Evolutionary conservation across 2,329 filamentous ascomycete species (phyloP), one percentile per base, ranked within the genome.

Genomic region (Tolypocladium inflatum): DNA sequence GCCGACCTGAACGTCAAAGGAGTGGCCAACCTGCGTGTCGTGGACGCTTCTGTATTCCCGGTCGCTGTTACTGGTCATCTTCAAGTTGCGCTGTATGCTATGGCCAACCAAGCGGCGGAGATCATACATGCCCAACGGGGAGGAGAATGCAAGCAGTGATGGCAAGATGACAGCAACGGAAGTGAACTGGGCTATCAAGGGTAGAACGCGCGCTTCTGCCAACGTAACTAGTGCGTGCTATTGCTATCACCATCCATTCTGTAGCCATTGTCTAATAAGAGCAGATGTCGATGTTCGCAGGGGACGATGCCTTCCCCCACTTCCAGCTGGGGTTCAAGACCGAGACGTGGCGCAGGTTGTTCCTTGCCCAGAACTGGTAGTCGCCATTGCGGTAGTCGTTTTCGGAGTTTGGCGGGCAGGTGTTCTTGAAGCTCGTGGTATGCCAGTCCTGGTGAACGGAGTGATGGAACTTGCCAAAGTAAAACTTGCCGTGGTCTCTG

Each of bases 91-190:
- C 77, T 77, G 0, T 83, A 82, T 62, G 81, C 84, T 65, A 70
- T 83, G 33, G 77, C 76, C 6, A 82, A 85, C 69, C 84, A 85
- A 69, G 82, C 82, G 17, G 39, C 30, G 2, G 30, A 33, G 17
- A 19, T 41, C 39, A 41, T 41, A 4, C 17, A 19, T n/a, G 15
- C 39, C 17, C 17, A 41, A 41, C 17, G 19, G 7, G 2, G 17
- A n/a, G 1, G 15, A 6, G 7, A 41, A 17, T 41, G 17, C 39
- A 41, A 41, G 39, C 39, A n/a, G 6, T 17, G 6, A n/a, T 41
- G 39, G 17, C 39, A n/a, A 17, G 7, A 41, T 41, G 6, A n/a
- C 6, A 7, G 39, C 17, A 41, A 39, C 30, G 8, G 30, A 9
- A 33, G 30, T 33, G 6, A 33, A 33, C 30, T 33, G 30, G 30